Base-by-base conservation (phyloP, 2,329 filamentous ascomycete genomes). In the Epichloe brachyelytri region DNA sequence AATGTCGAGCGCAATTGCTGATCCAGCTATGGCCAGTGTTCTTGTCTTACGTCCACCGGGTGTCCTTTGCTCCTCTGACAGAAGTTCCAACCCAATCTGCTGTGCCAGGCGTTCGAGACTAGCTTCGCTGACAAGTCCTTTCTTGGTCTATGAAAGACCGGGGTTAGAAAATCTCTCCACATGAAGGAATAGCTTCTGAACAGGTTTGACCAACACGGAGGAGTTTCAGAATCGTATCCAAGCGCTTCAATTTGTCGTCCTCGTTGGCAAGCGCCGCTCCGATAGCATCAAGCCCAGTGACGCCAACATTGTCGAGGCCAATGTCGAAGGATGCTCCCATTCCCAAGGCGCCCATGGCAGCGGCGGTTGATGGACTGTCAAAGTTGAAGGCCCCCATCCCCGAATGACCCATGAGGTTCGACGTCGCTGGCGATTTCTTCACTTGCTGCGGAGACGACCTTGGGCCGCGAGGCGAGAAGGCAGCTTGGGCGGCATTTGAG, bases 31-130 rank as follows among this genome's bases (percentile, higher is more conserved):
- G 43, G 82, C 75, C 43, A 86, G 65, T 4, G 75, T 79, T 56
- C 70, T 75, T 50, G 71, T 70, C 57, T 75, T 77, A 40, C 70
- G 71, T 17, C 72, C 71, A 30, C 69, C 69, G 17, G 68, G 68
- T 33, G 71, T 71, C 43, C 66, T 71, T 44, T 71, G 61, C 30
- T 74, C 72, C 57, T 85, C 80, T 69, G 78, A 81, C 12, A 83
- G 66, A 51, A 73, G 75, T 54, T 84, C 82, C 39, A 86, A 69
- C n/a, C 83, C 85, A 50, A 83, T 74, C 50, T 79, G 74, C 58
- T 79, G 77, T 8, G 81, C 83, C 33, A 91, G 69, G 50, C 85
- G 75, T 63, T 86, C 81, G n/a, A 93, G 72, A 2, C 85, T 85
- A 33, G 85, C 80, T 60, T 87, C 83, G 57, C 85, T 87, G 38